Conservation (phyloP, 768 basidiomycete genomes). For the Phylloporus scabripes region DNA sequence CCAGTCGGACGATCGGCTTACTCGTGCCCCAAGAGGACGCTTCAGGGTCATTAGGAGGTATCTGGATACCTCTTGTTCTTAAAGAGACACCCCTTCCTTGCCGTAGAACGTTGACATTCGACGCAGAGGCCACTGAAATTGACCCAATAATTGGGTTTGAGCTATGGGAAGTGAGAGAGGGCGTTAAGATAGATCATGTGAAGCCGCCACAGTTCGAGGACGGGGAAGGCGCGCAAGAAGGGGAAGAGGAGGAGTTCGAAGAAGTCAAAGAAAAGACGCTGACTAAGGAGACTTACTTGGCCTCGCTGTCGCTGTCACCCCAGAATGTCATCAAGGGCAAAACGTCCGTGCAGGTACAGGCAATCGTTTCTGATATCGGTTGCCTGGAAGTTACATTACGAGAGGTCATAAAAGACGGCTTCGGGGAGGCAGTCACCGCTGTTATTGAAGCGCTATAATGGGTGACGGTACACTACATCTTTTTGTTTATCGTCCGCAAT, state of each 20-base stretch:
- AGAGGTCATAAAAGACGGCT: slow-evolving; percentile 33
- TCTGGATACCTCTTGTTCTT: slow-evolving; percentile 61
- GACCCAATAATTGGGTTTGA: slow-evolving; percentile 50
- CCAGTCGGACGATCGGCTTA: slow-evolving; percentile 57
- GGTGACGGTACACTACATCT: slow-evolving; percentile 11
- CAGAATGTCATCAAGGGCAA: slow-evolving; percentile 41
- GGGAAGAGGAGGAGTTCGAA: slow-evolving; percentile 53
- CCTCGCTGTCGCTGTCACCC: slow-evolving; percentile 31
- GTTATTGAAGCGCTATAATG: slow-evolving; percentile 21
- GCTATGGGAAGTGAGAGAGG: slow-evolving; percentile 73
- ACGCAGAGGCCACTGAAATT: slow-evolving; percentile 44
- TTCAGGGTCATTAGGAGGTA: slow-evolving; percentile 46
- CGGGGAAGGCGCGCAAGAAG: slow-evolving; percentile 45
- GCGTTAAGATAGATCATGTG: slow-evolving; percentile 56
- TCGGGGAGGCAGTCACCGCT: slow-evolving; percentile 31
- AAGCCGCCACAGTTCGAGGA: slow-evolving; percentile 41
- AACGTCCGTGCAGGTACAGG: slow-evolving; percentile 46
- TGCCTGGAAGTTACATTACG: slow-evolving; percentile 34
- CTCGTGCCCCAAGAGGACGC: slow-evolving; percentile 50
- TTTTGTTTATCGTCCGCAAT: not conserved
- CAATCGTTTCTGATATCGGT: slow-evolving; percentile 33
- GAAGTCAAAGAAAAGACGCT: slow-evolving; percentile 61
- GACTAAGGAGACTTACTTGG: slow-evolving; percentile 48
- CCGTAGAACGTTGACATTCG: slow-evolving; percentile 53
- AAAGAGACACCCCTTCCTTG: slow-evolving; percentile 70